phyloP scores from a whole-genome alignment of 2,329 filamentous ascomycete species.

The Colletotrichum truncatum region DNA sequence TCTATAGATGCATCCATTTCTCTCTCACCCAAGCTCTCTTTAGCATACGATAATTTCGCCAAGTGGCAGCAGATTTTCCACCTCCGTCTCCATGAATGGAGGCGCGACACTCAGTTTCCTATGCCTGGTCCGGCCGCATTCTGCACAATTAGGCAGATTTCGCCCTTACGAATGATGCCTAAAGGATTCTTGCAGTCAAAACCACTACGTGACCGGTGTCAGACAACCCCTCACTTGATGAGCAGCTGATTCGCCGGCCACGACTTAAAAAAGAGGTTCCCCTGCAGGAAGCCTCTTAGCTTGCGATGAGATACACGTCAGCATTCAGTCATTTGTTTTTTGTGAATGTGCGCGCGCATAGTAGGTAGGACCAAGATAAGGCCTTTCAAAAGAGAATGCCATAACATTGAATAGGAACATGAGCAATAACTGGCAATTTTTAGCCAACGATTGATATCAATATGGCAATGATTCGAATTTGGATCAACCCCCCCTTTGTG shows the following conservation, averaged over 20 bases:
- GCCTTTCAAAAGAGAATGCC: too few species aligned
- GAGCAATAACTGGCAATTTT: too few species aligned
- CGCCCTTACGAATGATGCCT: background rate
- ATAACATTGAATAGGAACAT: too few species aligned
- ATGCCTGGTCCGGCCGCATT: too few species aligned
- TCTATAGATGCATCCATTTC: background rate
- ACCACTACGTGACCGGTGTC: background rate
- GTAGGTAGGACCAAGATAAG: too few species aligned
- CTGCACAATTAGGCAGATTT: background rate
- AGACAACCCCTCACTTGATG: slow-evolving; percentile 1
- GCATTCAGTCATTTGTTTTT: background rate
- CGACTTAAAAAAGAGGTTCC: background rate
- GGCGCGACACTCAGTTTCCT: background rate
- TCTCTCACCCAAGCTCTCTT: background rate
- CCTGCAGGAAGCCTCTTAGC: background rate
- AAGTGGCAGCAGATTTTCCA: background rate
- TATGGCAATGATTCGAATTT: too few species aligned
- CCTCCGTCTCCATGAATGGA: too few species aligned
- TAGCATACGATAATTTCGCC: background rate
- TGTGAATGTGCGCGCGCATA: too few species aligned
- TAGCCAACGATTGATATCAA: too few species aligned
- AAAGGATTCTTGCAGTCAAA: background rate
- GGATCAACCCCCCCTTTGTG: too few species aligned
- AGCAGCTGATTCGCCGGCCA: background rate
- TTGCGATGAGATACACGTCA: background rate